Conservation (phyloP, 768 basidiomycete genomes). For the Kwoniella pini region DNA sequence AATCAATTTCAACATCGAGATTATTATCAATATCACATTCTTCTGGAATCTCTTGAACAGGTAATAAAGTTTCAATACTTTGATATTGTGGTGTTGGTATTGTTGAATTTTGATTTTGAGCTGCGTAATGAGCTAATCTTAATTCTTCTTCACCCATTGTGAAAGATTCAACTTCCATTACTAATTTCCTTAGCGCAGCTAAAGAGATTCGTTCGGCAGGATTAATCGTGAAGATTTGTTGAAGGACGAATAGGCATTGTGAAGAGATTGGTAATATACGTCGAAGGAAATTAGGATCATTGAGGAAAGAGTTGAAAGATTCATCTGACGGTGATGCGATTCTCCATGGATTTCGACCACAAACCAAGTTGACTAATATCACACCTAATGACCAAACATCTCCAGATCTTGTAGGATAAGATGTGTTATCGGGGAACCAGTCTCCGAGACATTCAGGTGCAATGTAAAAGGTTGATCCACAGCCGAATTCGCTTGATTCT, state of each 20-base stretch:
- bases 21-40: not conserved
- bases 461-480: constrained; percentile 55
- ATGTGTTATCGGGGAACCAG: constrained; percentile 55
- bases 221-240: constrained; percentile 69
- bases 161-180: constrained; percentile 64
- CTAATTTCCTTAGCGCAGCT: constrained; percentile 63
- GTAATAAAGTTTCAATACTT: constrained; percentile 5
- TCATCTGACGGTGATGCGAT: constrained; percentile 66
- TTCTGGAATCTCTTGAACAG: constrained; percentile 11
- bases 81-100: constrained; percentile 17
- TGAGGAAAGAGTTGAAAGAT: constrained; percentile 76
- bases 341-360: constrained; percentile 75
- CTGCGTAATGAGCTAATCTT: constrained; percentile 40
- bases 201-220: constrained; percentile 67
- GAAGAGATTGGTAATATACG: constrained; percentile 71
- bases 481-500: constrained; percentile 50
- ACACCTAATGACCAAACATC: constrained; percentile 97
- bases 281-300: constrained; percentile 66
- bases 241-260: constrained; percentile 66
- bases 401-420: constrained; percentile 76
- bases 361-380: constrained; percentile 69
- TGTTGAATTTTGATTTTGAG: constrained; percentile 16
- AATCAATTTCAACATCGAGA: not conserved
- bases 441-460: constrained; percentile 61
- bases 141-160: constrained; percentile 63